Evolutionary conservation across 2,329 filamentous ascomycete species (phyloP).

Genomic region (Chaetomiaceae sp.): DNA sequence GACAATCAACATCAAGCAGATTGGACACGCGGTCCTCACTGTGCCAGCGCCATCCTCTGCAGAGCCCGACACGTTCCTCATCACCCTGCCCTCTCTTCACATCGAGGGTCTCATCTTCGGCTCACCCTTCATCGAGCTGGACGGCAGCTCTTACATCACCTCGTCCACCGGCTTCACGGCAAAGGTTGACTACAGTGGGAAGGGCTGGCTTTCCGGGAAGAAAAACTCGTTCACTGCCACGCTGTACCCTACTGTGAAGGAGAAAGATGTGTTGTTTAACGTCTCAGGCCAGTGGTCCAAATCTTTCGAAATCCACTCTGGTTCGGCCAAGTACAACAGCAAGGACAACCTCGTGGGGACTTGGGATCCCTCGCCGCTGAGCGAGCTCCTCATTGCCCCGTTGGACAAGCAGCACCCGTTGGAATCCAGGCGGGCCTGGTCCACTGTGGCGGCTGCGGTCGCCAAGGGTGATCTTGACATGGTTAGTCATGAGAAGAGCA

Average conservation of each 20-base stretch:
- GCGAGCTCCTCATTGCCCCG: slow-evolving; percentile 66
- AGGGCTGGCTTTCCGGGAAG: slow-evolving; percentile 92
- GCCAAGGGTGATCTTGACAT: slow-evolving; percentile 77
- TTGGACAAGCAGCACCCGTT: slow-evolving; percentile 78
- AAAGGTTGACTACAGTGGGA: slow-evolving; percentile 89
- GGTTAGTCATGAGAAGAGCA: slow-evolving; percentile 72
- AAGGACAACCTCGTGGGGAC: slow-evolving; percentile 47
- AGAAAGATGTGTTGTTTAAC: slow-evolving; percentile 74
- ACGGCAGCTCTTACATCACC: slow-evolving; percentile 77
- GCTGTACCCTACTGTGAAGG: slow-evolving; percentile 66
- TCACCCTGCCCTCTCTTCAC: slow-evolving; percentile 85
- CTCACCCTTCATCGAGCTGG: slow-evolving; percentile 85
- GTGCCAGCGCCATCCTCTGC: slow-evolving; percentile 46
- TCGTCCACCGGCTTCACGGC: slow-evolving; percentile 82
- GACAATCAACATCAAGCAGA: slow-evolving; percentile 92
- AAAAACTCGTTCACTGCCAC: slow-evolving; percentile 84
- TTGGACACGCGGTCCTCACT: slow-evolving; percentile 81
- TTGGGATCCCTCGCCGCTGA: slow-evolving; percentile 59
- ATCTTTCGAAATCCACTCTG: slow-evolving; percentile 71
- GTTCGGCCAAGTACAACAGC: slow-evolving; percentile 48
- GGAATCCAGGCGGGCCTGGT: slow-evolving; percentile 85
- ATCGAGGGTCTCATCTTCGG: slow-evolving; percentile 89
- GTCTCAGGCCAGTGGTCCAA: slow-evolving; percentile 88
- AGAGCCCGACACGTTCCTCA: slow-evolving; percentile 69
- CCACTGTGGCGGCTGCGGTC: slow-evolving; percentile 77